These are phyloP conservation scores for Quercus tomentella DNA, from an alignment of 331 rosid genomes.

Conservation along the genomic window DNA sequence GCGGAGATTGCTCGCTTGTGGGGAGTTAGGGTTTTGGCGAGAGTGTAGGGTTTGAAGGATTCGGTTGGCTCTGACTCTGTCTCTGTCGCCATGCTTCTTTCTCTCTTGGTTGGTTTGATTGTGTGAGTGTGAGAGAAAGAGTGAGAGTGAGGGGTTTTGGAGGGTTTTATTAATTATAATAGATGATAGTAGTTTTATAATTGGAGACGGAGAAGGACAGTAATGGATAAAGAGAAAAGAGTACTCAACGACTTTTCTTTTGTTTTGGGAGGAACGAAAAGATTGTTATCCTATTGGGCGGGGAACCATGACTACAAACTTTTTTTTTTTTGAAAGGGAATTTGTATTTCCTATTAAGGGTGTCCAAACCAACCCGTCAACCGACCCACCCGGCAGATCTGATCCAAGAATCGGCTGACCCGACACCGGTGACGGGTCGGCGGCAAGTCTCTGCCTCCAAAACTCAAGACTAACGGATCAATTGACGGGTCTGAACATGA, in stretches of 20 bases:
- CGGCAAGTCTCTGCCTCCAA: no score
- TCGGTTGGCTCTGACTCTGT: constrained; percentile 30
- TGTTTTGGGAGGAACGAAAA: no score
- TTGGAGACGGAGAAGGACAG: neutral
- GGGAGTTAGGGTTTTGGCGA: constrained; percentile 69
- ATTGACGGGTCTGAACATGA: fast-evolving
- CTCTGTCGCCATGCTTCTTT: constrained; percentile 36
- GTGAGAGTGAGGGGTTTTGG: neutral
- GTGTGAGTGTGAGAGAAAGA: neutral
- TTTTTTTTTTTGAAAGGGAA: no score
- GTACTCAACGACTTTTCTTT: no score
- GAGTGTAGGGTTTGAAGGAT: constrained; percentile 58
- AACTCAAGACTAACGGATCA: fast-evolving
- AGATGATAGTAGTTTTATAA: no score
- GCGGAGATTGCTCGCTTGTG: constrained; percentile 74
- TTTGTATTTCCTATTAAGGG: no score
- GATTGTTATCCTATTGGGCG: no score
- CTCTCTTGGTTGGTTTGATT: neutral
- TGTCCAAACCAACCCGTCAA: no score
- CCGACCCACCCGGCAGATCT: fast-evolving
- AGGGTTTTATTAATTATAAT: neutral
- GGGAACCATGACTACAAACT: no score
- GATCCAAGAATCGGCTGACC: fast-evolving
- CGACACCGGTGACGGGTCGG: fast-evolving
- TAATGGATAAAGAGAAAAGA: no score